Evolutionary conservation across 176 grass and related monocot genomes (phyloP).

Genomic region (Saccharum officinarum): DNA sequence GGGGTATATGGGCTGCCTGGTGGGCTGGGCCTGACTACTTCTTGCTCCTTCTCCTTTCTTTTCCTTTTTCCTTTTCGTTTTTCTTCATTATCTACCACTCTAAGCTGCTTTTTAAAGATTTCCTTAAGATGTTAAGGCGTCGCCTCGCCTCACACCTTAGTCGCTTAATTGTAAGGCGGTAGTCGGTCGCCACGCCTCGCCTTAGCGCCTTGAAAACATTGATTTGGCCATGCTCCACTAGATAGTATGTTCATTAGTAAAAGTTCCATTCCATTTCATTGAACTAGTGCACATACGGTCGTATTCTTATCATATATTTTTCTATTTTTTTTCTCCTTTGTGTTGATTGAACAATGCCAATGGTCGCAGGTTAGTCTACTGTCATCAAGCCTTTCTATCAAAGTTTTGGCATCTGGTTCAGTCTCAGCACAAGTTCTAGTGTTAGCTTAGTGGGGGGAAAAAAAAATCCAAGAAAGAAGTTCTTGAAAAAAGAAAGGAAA

Average conservation of each 20-base stretch:
- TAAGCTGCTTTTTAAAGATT: too few species aligned
- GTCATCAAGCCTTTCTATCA: conserved; percentile 58
- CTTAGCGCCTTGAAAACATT: too few species aligned
- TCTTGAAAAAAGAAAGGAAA: conserved; percentile 3
- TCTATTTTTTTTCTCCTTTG: conserved; percentile 8
- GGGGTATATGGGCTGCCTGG: too few species aligned
- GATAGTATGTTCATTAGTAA: neutral
- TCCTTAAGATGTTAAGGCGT: too few species aligned
- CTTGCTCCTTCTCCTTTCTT: too few species aligned
- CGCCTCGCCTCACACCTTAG: too few species aligned
- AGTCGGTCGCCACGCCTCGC: too few species aligned
- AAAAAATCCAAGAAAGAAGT: conserved; percentile 14
- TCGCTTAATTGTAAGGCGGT: too few species aligned
- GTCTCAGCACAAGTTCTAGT: conserved; percentile 47
- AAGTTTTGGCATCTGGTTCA: conserved; percentile 46
- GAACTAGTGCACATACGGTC: neutral
- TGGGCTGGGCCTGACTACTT: too few species aligned
- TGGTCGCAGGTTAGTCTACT: conserved; percentile 68
- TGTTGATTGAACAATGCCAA: conserved; percentile 58
- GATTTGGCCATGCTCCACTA: neutral
- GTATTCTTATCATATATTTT: conserved; percentile 19
- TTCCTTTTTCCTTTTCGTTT: too few species aligned
- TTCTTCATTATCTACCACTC: too few species aligned
- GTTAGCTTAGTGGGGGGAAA: conserved; percentile 30
- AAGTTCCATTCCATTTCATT: neutral